Evolutionary conservation across 208 protist species (phyloP).

Genomic region (Trypanosoma rangeli): DNA sequence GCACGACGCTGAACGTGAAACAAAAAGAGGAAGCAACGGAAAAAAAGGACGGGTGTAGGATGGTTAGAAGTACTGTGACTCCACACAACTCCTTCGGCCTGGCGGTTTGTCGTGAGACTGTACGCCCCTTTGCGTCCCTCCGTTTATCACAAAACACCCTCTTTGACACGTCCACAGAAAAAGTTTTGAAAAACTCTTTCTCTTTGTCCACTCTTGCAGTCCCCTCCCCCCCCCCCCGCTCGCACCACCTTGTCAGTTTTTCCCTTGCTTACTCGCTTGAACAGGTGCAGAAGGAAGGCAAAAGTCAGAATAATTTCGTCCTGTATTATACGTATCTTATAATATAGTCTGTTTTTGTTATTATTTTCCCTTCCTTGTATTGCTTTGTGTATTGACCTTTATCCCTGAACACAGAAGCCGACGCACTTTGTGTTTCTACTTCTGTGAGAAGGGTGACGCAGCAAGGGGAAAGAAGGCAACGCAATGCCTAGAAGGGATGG

Average conservation of each 20-base stretch:
- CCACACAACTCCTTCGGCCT: not conserved
- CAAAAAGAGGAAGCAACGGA: not conserved
- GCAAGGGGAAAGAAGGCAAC: not conserved
- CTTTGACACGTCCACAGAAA: not conserved
- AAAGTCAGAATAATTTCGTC: too few relatives aligned
- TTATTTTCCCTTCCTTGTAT: not conserved
- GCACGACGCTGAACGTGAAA: not conserved
- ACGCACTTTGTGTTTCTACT: not conserved
- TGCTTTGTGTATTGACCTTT: not conserved
- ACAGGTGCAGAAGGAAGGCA: too few relatives aligned
- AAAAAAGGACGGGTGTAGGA: not conserved
- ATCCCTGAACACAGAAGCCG: not conserved
- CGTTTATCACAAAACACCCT: not conserved
- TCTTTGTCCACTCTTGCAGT: too few relatives aligned
- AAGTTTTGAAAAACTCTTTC: slow-evolving; percentile 4
- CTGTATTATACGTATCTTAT: too few relatives aligned
- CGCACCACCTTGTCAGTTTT: too few relatives aligned
- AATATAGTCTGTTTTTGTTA: too few relatives aligned
- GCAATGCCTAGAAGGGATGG: not conserved
- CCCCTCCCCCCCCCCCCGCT: too few relatives aligned
- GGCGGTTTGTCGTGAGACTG: not conserved
- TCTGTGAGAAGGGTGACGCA: not conserved
- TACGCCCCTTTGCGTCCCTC: not conserved
- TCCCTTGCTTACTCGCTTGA: too few relatives aligned
- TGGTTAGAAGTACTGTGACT: not conserved